Conservation (phyloP, 2,329 filamentous ascomycete genomes). For the Botrytis fabae region DNA sequence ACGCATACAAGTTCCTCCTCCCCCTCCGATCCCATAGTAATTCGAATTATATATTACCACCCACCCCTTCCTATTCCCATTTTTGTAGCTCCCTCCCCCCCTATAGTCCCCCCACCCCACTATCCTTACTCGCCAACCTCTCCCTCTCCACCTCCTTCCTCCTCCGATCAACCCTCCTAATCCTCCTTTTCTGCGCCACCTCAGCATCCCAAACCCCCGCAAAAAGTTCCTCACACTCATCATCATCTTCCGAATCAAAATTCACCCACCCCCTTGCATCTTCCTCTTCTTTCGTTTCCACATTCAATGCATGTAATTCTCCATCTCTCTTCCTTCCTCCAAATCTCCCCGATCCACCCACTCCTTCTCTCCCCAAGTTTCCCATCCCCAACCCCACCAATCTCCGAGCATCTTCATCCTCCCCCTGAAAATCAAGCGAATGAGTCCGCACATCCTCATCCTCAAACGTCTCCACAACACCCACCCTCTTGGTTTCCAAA, state of each 20-base stretch:
- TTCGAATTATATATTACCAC: background rate
- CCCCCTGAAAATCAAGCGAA: conserved; percentile 1
- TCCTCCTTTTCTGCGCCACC: conserved; percentile 37
- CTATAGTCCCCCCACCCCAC: conserved; percentile 1
- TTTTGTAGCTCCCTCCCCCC: too few species aligned
- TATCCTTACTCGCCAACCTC: conserved; percentile 14
- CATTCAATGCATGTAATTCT: background rate
- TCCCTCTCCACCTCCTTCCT: conserved; percentile 25
- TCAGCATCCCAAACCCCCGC: conserved; percentile 60
- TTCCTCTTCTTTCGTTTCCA: conserved; percentile 31
- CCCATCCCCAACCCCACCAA: conserved; percentile 62
- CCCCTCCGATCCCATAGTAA: background rate
- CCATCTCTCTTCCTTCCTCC: conserved; percentile 44
- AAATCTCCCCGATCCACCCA: conserved; percentile 45
- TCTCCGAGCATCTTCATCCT: conserved; percentile 55
- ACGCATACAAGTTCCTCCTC: background rate
- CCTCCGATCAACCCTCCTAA: conserved; percentile 28
- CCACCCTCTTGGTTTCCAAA: conserved; percentile 60
- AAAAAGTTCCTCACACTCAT: conserved; percentile 68
- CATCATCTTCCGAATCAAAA: conserved; percentile 55
- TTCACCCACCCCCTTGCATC: conserved; percentile 55
- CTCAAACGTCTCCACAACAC: conserved; percentile 56
- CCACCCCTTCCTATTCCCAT: background rate
- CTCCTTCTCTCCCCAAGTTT: conserved; percentile 61
- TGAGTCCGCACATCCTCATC: conserved; percentile 38